These are phyloP conservation scores for Blastosporella zonata DNA, from an alignment of 1,284 basidiomycete species.

Conservation along the genomic window DNA sequence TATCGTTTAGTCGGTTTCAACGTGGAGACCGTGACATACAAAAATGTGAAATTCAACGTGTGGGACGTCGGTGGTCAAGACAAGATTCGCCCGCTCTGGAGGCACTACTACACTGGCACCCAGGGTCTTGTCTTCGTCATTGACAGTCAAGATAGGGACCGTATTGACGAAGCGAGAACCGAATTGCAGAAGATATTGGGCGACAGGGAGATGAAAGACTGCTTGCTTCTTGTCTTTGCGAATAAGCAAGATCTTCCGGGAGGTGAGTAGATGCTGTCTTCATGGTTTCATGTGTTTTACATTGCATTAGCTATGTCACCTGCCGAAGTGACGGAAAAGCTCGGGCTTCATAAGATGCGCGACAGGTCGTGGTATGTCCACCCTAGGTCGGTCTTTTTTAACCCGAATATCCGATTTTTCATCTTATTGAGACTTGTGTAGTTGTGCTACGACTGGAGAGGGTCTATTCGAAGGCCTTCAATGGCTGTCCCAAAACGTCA, in stretches of 20 bases:
- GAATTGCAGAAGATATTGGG: slow-evolving; percentile 96
- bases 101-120: slow-evolving; percentile 98
- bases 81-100: slow-evolving; percentile 97
- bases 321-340: slow-evolving; percentile 96
- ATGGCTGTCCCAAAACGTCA: slow-evolving; percentile 96
- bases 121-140: slow-evolving; percentile 99
- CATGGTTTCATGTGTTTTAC: slow-evolving; percentile 7
- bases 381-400: slow-evolving; percentile 70
- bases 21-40: slow-evolving; percentile 99
- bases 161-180: slow-evolving; percentile 95
- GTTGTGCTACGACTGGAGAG: slow-evolving; percentile 94
- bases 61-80: slow-evolving; percentile 99
- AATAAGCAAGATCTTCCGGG: slow-evolving; percentile 99
- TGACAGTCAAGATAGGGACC: slow-evolving; percentile 86
- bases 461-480: slow-evolving; percentile 94
- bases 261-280: slow-evolving; percentile 50
- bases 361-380: slow-evolving; percentile 99
- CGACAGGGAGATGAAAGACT: slow-evolving; percentile 98
- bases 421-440: slow-evolving; percentile 27
- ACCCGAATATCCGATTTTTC: background rate
- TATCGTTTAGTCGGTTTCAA: slow-evolving; percentile 83
- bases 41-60: slow-evolving; percentile 99
- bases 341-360: slow-evolving; percentile 93
- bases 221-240: slow-evolving; percentile 94
- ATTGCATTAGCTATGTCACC: slow-evolving; percentile 86